Conservation (phyloP, 2,329 filamentous ascomycete species). For the Hymenoscyphus repandus region DNA sequence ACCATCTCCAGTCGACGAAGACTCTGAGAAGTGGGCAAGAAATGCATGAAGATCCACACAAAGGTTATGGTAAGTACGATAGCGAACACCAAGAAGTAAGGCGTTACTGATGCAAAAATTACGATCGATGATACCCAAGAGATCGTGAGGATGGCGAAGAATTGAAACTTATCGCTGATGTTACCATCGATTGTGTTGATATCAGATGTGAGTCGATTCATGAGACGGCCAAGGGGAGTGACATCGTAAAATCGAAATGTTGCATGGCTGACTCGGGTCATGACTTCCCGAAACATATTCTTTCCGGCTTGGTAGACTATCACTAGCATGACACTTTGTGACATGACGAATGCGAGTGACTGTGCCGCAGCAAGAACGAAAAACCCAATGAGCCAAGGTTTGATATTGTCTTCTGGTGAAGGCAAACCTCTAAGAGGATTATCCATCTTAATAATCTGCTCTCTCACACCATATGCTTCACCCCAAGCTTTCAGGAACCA, state of each 20-base stretch:
- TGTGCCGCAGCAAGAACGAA: slow-evolving; percentile 58
- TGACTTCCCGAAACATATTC: slow-evolving; percentile 66
- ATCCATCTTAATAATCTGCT: slow-evolving; percentile 34
- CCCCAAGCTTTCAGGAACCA: slow-evolving; percentile 89
- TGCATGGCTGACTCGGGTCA: slow-evolving; percentile 69
- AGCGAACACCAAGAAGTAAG: slow-evolving; percentile 69
- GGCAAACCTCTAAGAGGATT: slow-evolving; percentile 51
- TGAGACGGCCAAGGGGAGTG: slow-evolving; percentile 81
- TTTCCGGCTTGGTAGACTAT: slow-evolving; percentile 77
- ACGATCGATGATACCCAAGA: slow-evolving; percentile 67
- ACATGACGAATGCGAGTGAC: slow-evolving; percentile 53
- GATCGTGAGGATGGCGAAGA: slow-evolving; percentile 65
- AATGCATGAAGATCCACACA: slow-evolving; percentile 67
- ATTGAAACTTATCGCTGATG: slow-evolving; percentile 69
- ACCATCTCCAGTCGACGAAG: slow-evolving; percentile 84
- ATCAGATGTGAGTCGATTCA: slow-evolving; percentile 88
- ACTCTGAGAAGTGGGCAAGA: slow-evolving; percentile 78
- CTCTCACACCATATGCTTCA: slow-evolving; percentile 56
- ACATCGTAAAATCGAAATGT: slow-evolving; percentile 90
- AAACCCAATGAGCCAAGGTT: slow-evolving; percentile 70
- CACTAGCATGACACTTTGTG: slow-evolving; percentile 64
- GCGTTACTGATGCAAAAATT: slow-evolving; percentile 76
- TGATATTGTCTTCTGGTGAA: slow-evolving; percentile 59
- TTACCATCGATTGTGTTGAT: slow-evolving; percentile 85
- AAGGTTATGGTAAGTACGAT: slow-evolving; percentile 62